Conservation (phyloP, 2,329 filamentous ascomycete species). For the Diaporthe sp. region DNA sequence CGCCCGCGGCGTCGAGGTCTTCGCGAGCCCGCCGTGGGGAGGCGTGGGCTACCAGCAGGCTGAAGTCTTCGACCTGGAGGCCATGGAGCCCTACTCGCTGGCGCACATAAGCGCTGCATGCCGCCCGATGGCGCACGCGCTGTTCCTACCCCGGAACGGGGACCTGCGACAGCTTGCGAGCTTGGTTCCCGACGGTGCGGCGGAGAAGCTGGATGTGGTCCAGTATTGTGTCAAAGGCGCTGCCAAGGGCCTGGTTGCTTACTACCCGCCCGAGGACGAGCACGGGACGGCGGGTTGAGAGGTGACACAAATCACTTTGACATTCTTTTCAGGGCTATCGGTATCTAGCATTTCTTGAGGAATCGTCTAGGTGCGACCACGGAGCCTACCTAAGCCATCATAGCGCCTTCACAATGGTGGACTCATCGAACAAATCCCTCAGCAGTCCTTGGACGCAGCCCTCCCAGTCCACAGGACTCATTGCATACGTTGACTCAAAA, state of each 20-base stretch:
- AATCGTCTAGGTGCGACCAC: background rate
- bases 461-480: slow-evolving; percentile 78
- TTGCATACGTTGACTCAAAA: slow-evolving; percentile 93
- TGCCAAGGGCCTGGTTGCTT: slow-evolving; percentile 84
- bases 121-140: slow-evolving; percentile 70
- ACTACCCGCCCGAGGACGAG: slow-evolving; percentile 59
- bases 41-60: slow-evolving; percentile 69
- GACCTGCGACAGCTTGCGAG: slow-evolving; percentile 83
- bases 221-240: slow-evolving; percentile 94
- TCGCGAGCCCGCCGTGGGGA: slow-evolving; percentile 73
- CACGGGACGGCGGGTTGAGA: background rate
- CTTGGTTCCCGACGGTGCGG: slow-evolving; percentile 58
- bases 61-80: slow-evolving; percentile 84
- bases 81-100: slow-evolving; percentile 95
- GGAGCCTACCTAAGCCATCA: slow-evolving; percentile 48
- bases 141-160: slow-evolving; percentile 90
- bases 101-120: slow-evolving; percentile 74
- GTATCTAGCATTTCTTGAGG: slow-evolving; percentile 15
- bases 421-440: slow-evolving; percentile 85
- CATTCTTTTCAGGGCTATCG: background rate
- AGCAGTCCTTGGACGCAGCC: slow-evolving; percentile 75
- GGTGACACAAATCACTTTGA: background rate
- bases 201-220: slow-evolving; percentile 76
- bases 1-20: slow-evolving; percentile 59
- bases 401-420: slow-evolving; percentile 73